Percentiles rank a stretch among this genome's conserved stretches.
Conservation (phyloP, 2,329 filamentous ascomycete species). For the Verticillium alfalfae region DNA sequence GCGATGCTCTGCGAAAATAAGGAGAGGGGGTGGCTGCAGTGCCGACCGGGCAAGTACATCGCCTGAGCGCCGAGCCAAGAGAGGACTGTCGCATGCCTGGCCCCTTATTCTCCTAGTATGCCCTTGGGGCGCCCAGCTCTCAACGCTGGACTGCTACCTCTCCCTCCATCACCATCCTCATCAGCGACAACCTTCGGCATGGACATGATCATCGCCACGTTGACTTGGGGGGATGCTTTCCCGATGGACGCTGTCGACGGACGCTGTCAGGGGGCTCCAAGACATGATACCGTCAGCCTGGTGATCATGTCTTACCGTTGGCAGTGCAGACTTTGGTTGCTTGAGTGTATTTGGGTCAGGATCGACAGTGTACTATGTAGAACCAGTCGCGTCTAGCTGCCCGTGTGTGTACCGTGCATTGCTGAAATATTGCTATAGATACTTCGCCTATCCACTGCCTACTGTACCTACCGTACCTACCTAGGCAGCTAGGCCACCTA, state of each 20-base stretch:
- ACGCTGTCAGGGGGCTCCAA: neutral
- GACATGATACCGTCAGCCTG: neutral
- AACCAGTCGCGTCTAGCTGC: neutral
- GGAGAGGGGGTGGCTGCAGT: neutral
- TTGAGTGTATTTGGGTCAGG: neutral
- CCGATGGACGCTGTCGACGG: neutral
- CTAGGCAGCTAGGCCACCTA: no score
- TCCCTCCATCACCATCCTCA: neutral
- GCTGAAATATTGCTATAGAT: neutral
- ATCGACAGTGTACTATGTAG: neutral
- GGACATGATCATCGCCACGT: neutral
- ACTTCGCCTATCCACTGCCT: no score
- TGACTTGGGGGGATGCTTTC: neutral
- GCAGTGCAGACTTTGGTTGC: neutral
- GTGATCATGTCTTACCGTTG: neutral
- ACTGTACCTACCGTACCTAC: no score
- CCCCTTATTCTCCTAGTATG: neutral
- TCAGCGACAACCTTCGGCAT: neutral
- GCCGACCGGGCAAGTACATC: neutral
- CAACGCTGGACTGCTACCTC: neutral
- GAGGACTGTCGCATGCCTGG: neutral
- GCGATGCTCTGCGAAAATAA: neutral
- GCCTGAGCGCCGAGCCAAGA: neutral
- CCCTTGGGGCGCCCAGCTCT: neutral
- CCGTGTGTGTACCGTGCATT: neutral